Conservation (phyloP, 2,329 filamentous ascomycete genomes). For the Pyricularia grisea region DNA sequence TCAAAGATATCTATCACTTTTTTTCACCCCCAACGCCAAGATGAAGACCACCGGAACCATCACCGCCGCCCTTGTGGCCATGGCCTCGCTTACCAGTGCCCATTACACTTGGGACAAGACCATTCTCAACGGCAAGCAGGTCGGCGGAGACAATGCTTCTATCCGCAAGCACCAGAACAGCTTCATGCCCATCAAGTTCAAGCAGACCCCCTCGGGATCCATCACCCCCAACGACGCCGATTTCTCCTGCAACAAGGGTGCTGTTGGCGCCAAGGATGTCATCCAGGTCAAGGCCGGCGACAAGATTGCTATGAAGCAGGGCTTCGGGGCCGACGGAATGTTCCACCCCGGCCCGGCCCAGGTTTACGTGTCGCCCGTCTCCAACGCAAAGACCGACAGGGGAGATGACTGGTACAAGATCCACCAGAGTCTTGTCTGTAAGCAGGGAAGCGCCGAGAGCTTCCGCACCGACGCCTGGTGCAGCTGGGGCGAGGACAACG, state of each 20-base stretch:
- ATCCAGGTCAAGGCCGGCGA: slow-evolving; percentile 2
- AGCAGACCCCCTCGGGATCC: background rate
- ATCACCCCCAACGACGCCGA: background rate
- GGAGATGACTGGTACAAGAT: slow-evolving; percentile 4
- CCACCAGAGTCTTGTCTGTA: slow-evolving; percentile 2
- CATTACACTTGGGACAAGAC: slow-evolving; percentile 2
- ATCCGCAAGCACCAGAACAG: slow-evolving; percentile 3
- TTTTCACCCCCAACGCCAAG: background rate
- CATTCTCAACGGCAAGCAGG: background rate
- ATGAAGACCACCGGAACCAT: slow-evolving; percentile 4
- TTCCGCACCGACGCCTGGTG: slow-evolving; percentile 3
- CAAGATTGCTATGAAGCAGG: background rate
- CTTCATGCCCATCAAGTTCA: slow-evolving; percentile 4
- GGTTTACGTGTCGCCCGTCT: background rate
- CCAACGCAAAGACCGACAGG: background rate
- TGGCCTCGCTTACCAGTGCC: background rate
- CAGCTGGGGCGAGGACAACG: slow-evolving; percentile 25
- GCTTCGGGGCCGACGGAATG: slow-evolving; percentile 1
- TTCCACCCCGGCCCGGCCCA: slow-evolving; percentile 1
- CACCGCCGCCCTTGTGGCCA: background rate
- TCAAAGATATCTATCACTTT: background rate
- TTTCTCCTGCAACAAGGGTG: slow-evolving; percentile 2
- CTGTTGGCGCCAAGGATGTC: background rate
- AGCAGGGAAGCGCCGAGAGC: background rate
- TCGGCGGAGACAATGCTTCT: background rate